Base-by-base conservation (phyloP, 2,329 filamentous ascomycete species). In the Penicillium sp. region DNA sequence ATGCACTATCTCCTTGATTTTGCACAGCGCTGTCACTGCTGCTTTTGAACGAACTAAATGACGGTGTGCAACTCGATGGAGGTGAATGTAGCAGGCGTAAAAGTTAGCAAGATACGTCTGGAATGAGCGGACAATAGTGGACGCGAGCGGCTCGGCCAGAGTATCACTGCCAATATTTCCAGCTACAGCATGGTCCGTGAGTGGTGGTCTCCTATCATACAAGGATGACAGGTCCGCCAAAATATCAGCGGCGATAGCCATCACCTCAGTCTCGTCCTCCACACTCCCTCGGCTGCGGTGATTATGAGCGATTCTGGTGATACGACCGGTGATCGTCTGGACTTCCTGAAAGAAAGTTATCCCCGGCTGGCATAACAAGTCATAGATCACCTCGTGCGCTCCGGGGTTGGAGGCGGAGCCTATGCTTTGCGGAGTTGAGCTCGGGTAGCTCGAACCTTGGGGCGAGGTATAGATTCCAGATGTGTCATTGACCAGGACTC, bases 191-290 rank as follows among this genome's bases (percentile, higher is more conserved):
- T 80, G 78, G 60, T 84, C 80, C 78, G 84, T 83, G 31, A 84
- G 68, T 10, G 78, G 72, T 18, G 81, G 82, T 3, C 81, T 73
- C 35, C 78, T 72, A 3, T 78, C 75, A 61, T 81, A 81, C 1
- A 85, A 65, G 2, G 72, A 69, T n/a, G 77, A 73, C 8, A 83
- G 68, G 61, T 84, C 81, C 15, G 72, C 71, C 3, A 76, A 72
- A 46, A 84, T 84, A 48, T 75, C 70, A 2, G 79, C 75, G 1
- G 77, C 82, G 44, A 81, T 74, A 32, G 77, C 76, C 80, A 84
- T 83, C 1, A 83, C 80, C 53, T 84, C 81, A 2, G 79, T 82
- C 68, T 84, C 80, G 61, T 84, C 82, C 47, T 82, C 76, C 10
- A 84, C 81, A 0, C 80, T 84, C 5, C 81, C 81, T 8, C 81